Conservation (phyloP, 768 basidiomycete species). For the Chlorophyllum brunneum region DNA sequence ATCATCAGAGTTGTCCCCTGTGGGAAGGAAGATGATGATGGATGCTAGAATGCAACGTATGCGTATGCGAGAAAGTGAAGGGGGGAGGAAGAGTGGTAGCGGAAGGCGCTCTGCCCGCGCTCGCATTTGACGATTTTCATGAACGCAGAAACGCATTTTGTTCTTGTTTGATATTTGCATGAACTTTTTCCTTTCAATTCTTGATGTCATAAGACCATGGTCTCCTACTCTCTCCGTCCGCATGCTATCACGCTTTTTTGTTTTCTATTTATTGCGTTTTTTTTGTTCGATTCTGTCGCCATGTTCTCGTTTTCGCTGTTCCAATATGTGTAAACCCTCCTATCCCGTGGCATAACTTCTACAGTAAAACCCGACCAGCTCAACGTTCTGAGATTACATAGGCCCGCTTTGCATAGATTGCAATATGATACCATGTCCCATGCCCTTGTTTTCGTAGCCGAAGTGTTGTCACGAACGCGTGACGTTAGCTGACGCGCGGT, state of each 20-base stretch:
- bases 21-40: slow-evolving; percentile 64
- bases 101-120: not conserved
- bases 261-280: not conserved
- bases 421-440: not conserved
- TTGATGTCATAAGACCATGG: not conserved
- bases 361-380: not conserved
- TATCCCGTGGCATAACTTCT: not conserved
- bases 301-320: not conserved
- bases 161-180: slow-evolving; percentile 4
- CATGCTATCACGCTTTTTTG: slow-evolving; percentile 9
- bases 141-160: not conserved
- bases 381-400: too few relatives aligned
- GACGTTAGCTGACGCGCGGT: slow-evolving; percentile 9
- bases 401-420: slow-evolving; percentile 7
- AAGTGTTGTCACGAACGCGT: slow-evolving; percentile 24
- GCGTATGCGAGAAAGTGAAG: slow-evolving; percentile 33
- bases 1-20: slow-evolving; percentile 71
- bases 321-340: not conserved
- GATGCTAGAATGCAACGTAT: slow-evolving; percentile 49
- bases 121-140: slow-evolving; percentile 6
- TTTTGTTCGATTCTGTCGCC: not conserved
- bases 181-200: not conserved
- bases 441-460: slow-evolving; percentile 5
- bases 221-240: not conserved
- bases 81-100: slow-evolving; percentile 17